Evolutionary conservation across 2,329 filamentous ascomycete genomes (phyloP), one percentile per base, ranked within the genome.

Genomic region (Pseudopyrenochaeta lycopersici): DNA sequence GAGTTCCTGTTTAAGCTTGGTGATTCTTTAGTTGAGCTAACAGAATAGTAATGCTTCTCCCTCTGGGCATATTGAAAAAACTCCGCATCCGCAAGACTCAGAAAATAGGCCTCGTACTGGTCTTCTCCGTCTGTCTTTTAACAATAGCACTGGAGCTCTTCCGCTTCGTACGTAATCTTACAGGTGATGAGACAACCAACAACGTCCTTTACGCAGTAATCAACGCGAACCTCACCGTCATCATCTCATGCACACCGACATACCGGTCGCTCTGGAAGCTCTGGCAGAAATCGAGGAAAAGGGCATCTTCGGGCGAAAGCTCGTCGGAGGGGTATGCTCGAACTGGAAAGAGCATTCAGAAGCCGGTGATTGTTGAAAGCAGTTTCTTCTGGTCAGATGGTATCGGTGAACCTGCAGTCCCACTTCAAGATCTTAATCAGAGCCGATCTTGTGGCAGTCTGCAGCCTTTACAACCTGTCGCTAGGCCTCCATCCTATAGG

Each of bases 71-170:
- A 10, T 17, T 52, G 14, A 41, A 18, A 7, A 17, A 46, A 31
- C 40, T 52, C 32, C 40, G 36, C 23, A 40, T 52, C 17, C 31
- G 42, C 7, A 43, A 29, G 32, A 46, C 49, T 1, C 49, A 52
- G 15, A 52, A 52, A 35, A 14, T 52, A 20, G 49, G 49, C n/a
- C 40, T 52, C 17, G 41, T 35, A 11, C 42, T 52, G 15, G 42
- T 52, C 32, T 52, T 52, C 35, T 46, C 30, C 4, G 36, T 52
- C n/a, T 52, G 41, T 30, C 42, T 52, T n/a, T 18, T 52, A 31
- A 52, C 49, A 29, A 52, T 52, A 12, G 49, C 32, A 21, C 42
- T 52, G 2, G 49, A 52, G 20, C 42, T 52, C 17, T 43, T 52
- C 10, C 49, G 49, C 36, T 36, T 52, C 32, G 27, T 45, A 20